Base-by-base conservation (phyloP, 805 yeast species). In the Pichia ethanolica region DNA sequence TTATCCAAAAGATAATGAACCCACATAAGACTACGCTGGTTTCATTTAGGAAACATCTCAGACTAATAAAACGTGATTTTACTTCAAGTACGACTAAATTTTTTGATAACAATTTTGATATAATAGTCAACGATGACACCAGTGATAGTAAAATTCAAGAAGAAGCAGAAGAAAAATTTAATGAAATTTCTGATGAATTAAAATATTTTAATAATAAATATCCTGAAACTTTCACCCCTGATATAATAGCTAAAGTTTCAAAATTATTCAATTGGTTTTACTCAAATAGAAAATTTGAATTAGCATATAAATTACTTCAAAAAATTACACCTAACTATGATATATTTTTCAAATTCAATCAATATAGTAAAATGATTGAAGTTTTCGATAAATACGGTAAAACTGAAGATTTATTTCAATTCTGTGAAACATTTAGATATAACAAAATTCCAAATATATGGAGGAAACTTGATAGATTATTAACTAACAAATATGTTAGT, bases 91-190 rank as follows among this genome's bases (percentile, higher is more conserved):
- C 53, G 12, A 56, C 61, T 3, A 48, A 47, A 25, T 63, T 55
- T 50, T 62, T 60, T 47, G 57, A 54, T 9, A 59, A 61, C 43
- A 63, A 62, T 46, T 54, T 53, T 36, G 61, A 59, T 35, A 48
- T 55, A 5, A 8, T 58, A 11, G 54, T 49, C 8, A 54, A 55
- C 20, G 48, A 49, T 6, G 50, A 46, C 37, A 35, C 38, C 14
- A 37, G 42, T 28, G 39, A 39, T 28, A 14, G 46, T n/a, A 34
- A 46, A 28, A 39, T 53, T n/a, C 26, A 43, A 7, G 44, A 51
- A 25, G 49, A 47, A 9, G 58, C 59, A 26, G 35, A 52, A 10
- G 27, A 45, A 12, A 46, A 46, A 27, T 39, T 43, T 13, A 14
- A 38, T 7, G 39, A 27, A 5, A 26, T 55, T 6, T 25, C 26